A percentile compares a stretch with the other conserved stretches of the same genome.
These are phyloP conservation scores for Volutella citrinella DNA, from an alignment of 2,329 filamentous ascomycete genomes.

Conservation along the genomic window DNA sequence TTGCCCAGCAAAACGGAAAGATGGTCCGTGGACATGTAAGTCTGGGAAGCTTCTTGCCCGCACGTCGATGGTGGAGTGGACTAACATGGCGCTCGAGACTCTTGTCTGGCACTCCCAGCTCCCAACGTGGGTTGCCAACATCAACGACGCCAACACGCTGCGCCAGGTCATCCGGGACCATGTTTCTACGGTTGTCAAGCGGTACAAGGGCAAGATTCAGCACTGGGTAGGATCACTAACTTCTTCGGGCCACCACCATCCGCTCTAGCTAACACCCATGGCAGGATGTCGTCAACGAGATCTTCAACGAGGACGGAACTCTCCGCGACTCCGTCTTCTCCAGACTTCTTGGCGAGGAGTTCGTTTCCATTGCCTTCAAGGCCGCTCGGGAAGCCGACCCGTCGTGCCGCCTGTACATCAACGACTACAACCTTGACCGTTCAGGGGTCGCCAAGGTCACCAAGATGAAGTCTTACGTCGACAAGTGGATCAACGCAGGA, in stretches of 20 bases:
- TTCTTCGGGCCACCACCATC: background rate
- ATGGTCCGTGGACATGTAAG: constrained; percentile 58
- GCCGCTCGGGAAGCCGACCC: constrained; percentile 53
- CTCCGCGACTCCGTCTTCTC: constrained; percentile 53
- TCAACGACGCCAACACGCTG: constrained; percentile 53
- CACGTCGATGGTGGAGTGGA: background rate
- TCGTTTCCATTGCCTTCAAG: constrained; percentile 56
- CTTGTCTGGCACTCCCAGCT: constrained; percentile 45
- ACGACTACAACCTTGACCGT: constrained; percentile 62
- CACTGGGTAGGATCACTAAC: too few species aligned
- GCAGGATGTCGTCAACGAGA: constrained; percentile 68
- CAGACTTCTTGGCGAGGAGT: constrained; percentile 52
- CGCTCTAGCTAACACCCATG: constrained; percentile 50
- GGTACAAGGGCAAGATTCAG: constrained; percentile 59
- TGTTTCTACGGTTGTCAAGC: constrained; percentile 54
- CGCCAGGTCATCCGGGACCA: constrained; percentile 50
- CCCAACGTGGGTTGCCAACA: constrained; percentile 49
- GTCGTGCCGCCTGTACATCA: constrained; percentile 34
- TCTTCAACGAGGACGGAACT: constrained; percentile 54
- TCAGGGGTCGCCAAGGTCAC: too few species aligned
- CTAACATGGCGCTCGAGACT: background rate
- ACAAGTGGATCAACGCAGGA: too few species aligned
- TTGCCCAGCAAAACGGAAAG: constrained; percentile 47
- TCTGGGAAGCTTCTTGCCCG: constrained; percentile 36
- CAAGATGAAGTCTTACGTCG: constrained; percentile 43